phyloP scores from a whole-genome alignment of 441 rosid genomes.

The Melastoma candidum region DNA sequence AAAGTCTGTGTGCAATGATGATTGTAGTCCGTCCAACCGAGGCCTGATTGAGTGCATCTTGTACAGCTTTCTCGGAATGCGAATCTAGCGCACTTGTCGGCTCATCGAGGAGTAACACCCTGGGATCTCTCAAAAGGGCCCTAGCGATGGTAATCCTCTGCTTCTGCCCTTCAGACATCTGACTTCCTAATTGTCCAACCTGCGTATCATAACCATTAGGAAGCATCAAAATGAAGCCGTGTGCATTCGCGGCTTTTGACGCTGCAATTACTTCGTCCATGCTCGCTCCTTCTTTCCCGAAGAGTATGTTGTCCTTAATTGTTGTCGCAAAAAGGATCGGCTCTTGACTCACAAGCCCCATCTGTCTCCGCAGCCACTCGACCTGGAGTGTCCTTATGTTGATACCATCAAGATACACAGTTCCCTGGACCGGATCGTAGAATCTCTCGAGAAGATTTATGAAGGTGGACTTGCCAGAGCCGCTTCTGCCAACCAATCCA shows the following conservation, averaged over 20 bases:
- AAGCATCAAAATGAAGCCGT: constrained; percentile 18
- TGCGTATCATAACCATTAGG: constrained; percentile 24
- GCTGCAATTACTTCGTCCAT: constrained; percentile 25
- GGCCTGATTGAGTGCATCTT: constrained; percentile 18
- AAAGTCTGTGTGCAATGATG: constrained; percentile 19
- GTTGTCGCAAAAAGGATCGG: constrained; percentile 28
- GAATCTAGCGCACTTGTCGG: constrained; percentile 23
- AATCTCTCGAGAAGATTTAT: constrained; percentile 30
- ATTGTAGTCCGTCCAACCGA: constrained; percentile 21
- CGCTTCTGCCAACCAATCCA: constrained; percentile 27
- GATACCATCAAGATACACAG: constrained; percentile 27
- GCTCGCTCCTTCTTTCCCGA: constrained; percentile 25
- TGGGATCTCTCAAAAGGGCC: constrained; percentile 21
- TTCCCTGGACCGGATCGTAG: constrained; percentile 27
- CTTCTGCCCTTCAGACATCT: constrained; percentile 25
- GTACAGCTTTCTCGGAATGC: constrained; percentile 20
- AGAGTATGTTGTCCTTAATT: constrained; percentile 29
- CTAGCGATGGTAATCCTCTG: constrained; percentile 27
- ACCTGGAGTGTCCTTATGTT: constrained; percentile 20
- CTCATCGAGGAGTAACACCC: constrained; percentile 23
- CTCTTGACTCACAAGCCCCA: constrained; percentile 40
- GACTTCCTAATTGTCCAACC: constrained; percentile 26
- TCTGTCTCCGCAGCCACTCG: constrained; percentile 30
- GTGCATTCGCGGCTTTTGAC: constrained; percentile 29
- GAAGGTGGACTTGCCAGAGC: constrained; percentile 33